These are phyloP conservation scores for Desmodesmus armatus DNA, from an alignment of 139 green algal genomes.

Conservation along the genomic window DNA sequence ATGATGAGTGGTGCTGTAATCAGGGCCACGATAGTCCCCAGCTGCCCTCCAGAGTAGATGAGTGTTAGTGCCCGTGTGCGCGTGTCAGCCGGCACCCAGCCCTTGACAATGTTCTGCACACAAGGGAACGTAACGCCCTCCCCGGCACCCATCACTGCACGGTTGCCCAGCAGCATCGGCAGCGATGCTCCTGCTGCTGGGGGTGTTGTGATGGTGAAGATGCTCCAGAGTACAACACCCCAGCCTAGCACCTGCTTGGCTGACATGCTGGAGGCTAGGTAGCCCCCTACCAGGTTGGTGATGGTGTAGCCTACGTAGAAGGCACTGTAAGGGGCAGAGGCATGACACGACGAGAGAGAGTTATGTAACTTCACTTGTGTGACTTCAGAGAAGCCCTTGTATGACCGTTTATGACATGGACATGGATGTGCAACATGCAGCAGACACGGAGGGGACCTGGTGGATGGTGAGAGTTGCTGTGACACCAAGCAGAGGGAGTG, in stretches of 20 bases:
- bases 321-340: constrained; percentile 44
- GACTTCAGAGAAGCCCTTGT: too few species aligned
- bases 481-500: too few species aligned
- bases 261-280: constrained; percentile 57
- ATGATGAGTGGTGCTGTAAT: constrained; percentile 71
- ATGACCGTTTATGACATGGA: too few species aligned
- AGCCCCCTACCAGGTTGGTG: constrained; percentile 77
- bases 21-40: constrained; percentile 77
- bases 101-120: constrained; percentile 73
- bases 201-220: constrained; percentile 85
- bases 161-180: constrained; percentile 55
- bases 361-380: background rate
- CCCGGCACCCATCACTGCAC: constrained; percentile 77
- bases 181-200: constrained; percentile 54
- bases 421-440: too few species aligned
- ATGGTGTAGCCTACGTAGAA: constrained; percentile 84
- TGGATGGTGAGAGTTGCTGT: too few species aligned
- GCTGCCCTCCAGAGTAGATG: constrained; percentile 64
- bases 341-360: too few species aligned
- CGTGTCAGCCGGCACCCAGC: constrained; percentile 59
- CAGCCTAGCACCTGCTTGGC: constrained; percentile 73
- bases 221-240: constrained; percentile 80
- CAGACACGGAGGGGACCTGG: too few species aligned
- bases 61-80: constrained; percentile 62
- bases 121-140: constrained; percentile 88